Evolutionary conservation across 2,329 filamentous ascomycete species (phyloP).

Genomic region (Sporothrix inflata): DNA sequence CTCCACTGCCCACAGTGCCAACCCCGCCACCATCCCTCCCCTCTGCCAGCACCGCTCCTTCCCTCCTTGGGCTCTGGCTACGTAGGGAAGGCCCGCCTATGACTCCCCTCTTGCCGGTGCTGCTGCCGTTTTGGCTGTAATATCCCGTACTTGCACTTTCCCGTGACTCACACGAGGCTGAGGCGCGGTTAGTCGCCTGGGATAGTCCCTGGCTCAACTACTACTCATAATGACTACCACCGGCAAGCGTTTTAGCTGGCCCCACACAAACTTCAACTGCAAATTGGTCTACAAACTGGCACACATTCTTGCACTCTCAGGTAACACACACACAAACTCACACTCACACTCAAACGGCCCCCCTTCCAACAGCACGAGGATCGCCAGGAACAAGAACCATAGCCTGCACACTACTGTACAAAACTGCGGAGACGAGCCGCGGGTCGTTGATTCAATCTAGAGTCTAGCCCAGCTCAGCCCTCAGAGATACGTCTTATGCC

Average conservation of each 20-base stretch:
- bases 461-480: not conserved
- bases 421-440: not conserved
- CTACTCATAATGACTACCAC: conserved; percentile 30
- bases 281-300: not conserved
- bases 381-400: conserved; percentile 7
- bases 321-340: not conserved
- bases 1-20: not conserved
- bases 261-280: conserved; percentile 10
- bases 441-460: not conserved
- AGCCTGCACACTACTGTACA: not conserved
- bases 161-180: conserved; percentile 33
- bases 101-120: conserved; percentile 15
- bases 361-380: not conserved
- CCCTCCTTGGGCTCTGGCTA: not conserved
- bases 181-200: not conserved
- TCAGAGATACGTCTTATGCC: not conserved
- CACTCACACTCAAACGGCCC: not conserved
- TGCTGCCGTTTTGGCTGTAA: not conserved
- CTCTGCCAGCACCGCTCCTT: conserved; percentile 7
- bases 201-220: conserved; percentile 15
- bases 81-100: conserved; percentile 5
- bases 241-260: conserved; percentile 12
- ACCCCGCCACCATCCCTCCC: conserved; percentile 16
- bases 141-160: not conserved
- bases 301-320: not conserved